Evolutionary conservation across 768 basidiomycete genomes (phyloP).

Genomic region (Mycena indigotica): DNA sequence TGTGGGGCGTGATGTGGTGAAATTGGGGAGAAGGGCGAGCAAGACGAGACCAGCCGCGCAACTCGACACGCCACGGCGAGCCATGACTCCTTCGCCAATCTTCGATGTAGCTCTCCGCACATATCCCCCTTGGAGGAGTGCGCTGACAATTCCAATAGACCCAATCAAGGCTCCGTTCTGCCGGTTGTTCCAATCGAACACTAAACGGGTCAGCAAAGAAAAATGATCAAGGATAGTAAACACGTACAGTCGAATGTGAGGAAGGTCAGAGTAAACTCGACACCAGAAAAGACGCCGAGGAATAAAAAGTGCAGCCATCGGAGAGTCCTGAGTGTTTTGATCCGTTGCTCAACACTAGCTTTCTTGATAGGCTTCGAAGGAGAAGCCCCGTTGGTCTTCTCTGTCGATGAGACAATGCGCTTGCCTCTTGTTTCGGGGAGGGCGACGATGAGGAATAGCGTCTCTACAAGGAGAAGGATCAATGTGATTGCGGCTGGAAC

Average conservation of each 20-base stretch:
- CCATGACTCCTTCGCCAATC: constrained; percentile 81
- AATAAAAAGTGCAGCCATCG: constrained; percentile 81
- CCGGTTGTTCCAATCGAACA: constrained; percentile 86
- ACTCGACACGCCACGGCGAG: constrained; percentile 73
- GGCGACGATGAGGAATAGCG: constrained; percentile 68
- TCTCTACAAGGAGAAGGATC: constrained; percentile 76
- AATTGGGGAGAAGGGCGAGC: constrained; percentile 70
- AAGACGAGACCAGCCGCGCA: constrained; percentile 73
- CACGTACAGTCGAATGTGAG: constrained; percentile 83
- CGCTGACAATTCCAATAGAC: constrained; percentile 88
- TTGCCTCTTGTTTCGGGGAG: constrained; percentile 86
- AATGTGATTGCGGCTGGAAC: constrained; percentile 86
- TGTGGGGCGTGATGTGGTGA: constrained; percentile 42
- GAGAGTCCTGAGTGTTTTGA: constrained; percentile 58
- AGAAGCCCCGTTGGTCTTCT: constrained; percentile 31
- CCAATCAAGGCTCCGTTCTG: constrained; percentile 86
- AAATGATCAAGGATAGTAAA: constrained; percentile 3
- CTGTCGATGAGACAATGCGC: constrained; percentile 24
- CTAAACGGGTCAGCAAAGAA: constrained; percentile 38
- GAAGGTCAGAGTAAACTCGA: constrained; percentile 97
- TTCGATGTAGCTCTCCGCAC: constrained; percentile 79
- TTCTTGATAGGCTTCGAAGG: constrained; percentile 27
- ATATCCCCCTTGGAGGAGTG: constrained; percentile 91
- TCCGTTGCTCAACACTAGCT: constrained; percentile 49
- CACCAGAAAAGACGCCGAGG: constrained; percentile 87